Evolutionary conservation across 352 stramenopile species (phyloP).

Genomic region (Phytophthora fragariae): DNA sequence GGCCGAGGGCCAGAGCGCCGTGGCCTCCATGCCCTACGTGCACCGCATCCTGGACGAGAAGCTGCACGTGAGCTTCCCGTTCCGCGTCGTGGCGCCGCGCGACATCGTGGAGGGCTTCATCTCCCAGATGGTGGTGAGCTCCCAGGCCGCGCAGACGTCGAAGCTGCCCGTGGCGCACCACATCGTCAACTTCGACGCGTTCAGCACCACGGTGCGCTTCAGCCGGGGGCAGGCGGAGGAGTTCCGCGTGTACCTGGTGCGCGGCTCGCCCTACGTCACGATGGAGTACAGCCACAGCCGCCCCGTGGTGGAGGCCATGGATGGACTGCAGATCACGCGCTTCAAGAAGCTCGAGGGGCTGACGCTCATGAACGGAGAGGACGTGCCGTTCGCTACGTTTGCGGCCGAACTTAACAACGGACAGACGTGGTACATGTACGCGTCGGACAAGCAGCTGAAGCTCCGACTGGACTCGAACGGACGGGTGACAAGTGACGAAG

Average conservation of each 20-base stretch:
- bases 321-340: constrained; percentile 54
- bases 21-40: constrained; percentile 78
- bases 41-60: constrained; percentile 62
- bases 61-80: constrained; percentile 80
- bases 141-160: constrained; percentile 8
- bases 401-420: constrained; percentile 61
- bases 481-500: constrained; percentile 38
- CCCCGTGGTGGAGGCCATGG: constrained; percentile 63
- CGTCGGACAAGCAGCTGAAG: constrained; percentile 56
- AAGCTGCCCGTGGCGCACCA: constrained; percentile 45
- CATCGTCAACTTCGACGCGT: constrained; percentile 72
- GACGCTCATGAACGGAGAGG: constrained; percentile 50
- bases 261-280: constrained; percentile 84
- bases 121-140: constrained; percentile 67
- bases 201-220: constrained; percentile 76
- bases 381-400: constrained; percentile 60
- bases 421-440: constrained; percentile 75
- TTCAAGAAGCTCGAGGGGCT: constrained; percentile 61
- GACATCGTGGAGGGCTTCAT: constrained; percentile 79
- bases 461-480: constrained; percentile 50
- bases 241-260: constrained; percentile 72
- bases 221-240: constrained; percentile 40
- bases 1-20: constrained; percentile 56
- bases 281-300: constrained; percentile 64
- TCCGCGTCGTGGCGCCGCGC: constrained; percentile 71